Conservation (phyloP, 1,284 basidiomycete species). For the Taiwanofungus camphoratus region DNA sequence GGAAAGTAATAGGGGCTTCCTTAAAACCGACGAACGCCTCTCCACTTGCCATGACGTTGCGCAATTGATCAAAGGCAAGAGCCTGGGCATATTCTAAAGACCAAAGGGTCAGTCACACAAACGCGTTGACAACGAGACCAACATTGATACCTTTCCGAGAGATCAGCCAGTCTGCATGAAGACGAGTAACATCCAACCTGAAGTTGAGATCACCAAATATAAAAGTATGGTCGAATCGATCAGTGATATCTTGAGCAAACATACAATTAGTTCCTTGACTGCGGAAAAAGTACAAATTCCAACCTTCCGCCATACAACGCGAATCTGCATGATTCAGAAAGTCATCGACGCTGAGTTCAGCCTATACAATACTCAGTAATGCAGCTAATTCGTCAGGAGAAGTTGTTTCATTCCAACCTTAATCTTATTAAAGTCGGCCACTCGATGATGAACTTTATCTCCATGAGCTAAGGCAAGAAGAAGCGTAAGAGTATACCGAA, state of each 20-base stretch:
- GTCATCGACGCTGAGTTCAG: slow-evolving; percentile 59
- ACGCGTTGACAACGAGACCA: neutral
- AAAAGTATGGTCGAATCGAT: slow-evolving; percentile 80
- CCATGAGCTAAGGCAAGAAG: slow-evolving; percentile 56
- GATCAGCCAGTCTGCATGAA: slow-evolving; percentile 68
- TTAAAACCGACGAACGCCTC: slow-evolving; percentile 63
- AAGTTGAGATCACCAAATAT: slow-evolving; percentile 82
- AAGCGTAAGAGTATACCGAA: neutral
- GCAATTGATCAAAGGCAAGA: slow-evolving; percentile 77
- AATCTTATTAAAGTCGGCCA: slow-evolving; percentile 71
- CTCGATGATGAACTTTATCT: slow-evolving; percentile 58
- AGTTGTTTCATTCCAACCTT: slow-evolving; percentile 47
- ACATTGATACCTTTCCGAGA: slow-evolving; percentile 26
- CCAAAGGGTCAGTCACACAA: neutral
- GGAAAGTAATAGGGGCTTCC: slow-evolving; percentile 68
- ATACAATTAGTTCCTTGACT: too few relatives aligned
- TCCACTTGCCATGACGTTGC: slow-evolving; percentile 58
- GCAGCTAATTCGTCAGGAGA: neutral
- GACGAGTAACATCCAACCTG: slow-evolving; percentile 63
- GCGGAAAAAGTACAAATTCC: neutral
- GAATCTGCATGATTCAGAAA: slow-evolving; percentile 62
- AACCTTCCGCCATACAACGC: slow-evolving; percentile 61
- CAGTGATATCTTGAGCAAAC: slow-evolving; percentile 60
- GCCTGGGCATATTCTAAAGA: slow-evolving; percentile 61
- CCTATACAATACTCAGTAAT: slow-evolving; percentile 29